Conservation (phyloP, 345 rosid species). For the Euphorbia peplus region DNA sequence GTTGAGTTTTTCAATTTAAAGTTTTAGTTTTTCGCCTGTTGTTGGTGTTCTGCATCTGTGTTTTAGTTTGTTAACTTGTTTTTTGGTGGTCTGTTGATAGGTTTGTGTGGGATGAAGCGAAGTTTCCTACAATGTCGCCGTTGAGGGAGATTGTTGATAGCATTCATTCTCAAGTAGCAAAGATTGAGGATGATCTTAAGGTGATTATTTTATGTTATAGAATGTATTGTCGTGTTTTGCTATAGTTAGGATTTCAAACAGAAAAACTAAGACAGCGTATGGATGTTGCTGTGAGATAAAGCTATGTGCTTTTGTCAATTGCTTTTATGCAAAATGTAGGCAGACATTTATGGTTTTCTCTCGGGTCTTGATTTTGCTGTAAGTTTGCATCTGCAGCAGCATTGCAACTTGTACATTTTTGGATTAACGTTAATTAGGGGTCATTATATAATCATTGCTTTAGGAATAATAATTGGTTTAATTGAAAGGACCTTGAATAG, state of each 20-base stretch:
- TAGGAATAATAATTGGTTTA: background rate
- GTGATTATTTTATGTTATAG: conserved; percentile 27
- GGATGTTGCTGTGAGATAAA: background rate
- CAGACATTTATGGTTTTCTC: background rate
- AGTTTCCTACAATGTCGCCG: conserved; percentile 92
- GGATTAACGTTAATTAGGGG: background rate
- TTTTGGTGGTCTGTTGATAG: conserved; percentile 32
- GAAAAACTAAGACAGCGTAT: background rate
- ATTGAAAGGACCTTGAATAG: background rate
- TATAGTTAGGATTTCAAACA: conserved; percentile 1
- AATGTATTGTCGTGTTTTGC: background rate
- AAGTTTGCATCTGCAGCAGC: background rate
- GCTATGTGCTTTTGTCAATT: background rate
- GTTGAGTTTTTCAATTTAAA: background rate
- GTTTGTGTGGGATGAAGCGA: conserved; percentile 98
- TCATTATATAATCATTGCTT: background rate
- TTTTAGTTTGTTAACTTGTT: background rate
- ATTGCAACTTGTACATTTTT: background rate
- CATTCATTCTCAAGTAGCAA: conserved; percentile 78
- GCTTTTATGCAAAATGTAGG: background rate
- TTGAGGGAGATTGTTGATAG: conserved; percentile 78
- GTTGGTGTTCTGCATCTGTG: background rate
- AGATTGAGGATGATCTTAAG: conserved; percentile 99
- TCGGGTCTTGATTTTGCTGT: background rate
- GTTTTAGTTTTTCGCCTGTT: background rate